phyloP scores from a whole-genome alignment of 2,329 filamentous ascomycete genomes.

The Cercospora brassicicola region DNA sequence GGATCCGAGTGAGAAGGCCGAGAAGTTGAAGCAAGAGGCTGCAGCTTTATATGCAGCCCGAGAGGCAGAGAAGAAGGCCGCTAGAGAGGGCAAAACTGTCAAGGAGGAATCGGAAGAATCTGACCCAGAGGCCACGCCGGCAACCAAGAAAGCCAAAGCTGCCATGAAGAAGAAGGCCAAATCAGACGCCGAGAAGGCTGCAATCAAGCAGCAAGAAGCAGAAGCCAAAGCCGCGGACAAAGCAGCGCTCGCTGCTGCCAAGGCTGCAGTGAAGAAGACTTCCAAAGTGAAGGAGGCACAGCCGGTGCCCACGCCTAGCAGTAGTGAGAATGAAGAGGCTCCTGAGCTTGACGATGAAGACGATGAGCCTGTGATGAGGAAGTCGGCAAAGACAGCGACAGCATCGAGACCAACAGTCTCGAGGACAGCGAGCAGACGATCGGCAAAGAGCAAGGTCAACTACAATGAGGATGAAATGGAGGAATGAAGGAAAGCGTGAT shows the following conservation, averaged over 20 bases:
- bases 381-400: background rate
- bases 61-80: constrained; percentile 32
- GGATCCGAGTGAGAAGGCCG: constrained; percentile 42
- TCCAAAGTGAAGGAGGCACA: constrained; percentile 19
- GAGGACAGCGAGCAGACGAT: constrained; percentile 18
- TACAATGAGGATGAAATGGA: constrained; percentile 22
- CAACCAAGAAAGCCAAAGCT: constrained; percentile 45
- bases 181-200: constrained; percentile 27
- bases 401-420: constrained; percentile 17
- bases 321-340: constrained; percentile 21
- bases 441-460: constrained; percentile 24
- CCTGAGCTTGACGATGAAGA: constrained; percentile 13
- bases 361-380: background rate
- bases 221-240: background rate
- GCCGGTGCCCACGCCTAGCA: constrained; percentile 23
- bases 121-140: constrained; percentile 40
- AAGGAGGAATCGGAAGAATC: constrained; percentile 35
- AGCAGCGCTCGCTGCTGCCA: background rate
- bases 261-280: background rate
- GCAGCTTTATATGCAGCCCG: constrained; percentile 31
- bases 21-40: constrained; percentile 39
- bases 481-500: background rate
- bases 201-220: constrained; percentile 18
- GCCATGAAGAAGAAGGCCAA: constrained; percentile 33
- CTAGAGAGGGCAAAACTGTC: constrained; percentile 25